Base-by-base conservation (phyloP, 176 grass and related monocot genomes). In the Neostapfia colusana region DNA sequence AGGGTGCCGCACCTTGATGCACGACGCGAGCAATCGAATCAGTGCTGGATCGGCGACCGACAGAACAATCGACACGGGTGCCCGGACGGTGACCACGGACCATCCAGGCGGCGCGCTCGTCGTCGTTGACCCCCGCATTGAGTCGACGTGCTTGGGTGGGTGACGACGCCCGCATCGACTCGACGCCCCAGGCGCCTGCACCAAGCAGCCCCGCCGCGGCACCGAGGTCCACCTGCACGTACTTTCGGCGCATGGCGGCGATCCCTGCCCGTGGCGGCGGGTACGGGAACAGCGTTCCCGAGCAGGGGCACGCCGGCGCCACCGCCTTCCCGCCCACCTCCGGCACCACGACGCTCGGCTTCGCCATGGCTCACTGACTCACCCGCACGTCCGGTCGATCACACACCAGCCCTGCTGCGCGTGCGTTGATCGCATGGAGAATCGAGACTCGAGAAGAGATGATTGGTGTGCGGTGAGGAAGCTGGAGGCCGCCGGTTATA, bases 61-160 rank as follows among this genome's bases (percentile, higher is more conserved):
- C n/a, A n/a, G n/a, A n/a, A n/a, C n/a, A n/a, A n/a, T n/a, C n/a
- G n/a, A n/a, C n/a, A n/a, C n/a, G n/a, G n/a, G n/a, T n/a, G n/a
- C n/a, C n/a, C n/a, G n/a, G n/a, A n/a, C n/a, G n/a, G n/a, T n/a
- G n/a, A n/a, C n/a, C n/a, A 62, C 88, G 57, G 2, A 91, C 94
- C 80, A 75, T 87, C 89, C 89, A 92, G 6, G 89, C 69, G 27
- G 86, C 75, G 23, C 79, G 78, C 41, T 97, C 88, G 34, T 85
- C 87, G 41, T 88, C 84, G 21, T 66, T 76, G 9, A 89, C n/a
- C n/a, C n/a, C n/a, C n/a, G n/a, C n/a, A n/a, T n/a, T n/a, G n/a
- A n/a, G n/a, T n/a, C n/a, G n/a, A n/a, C n/a, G n/a, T n/a, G 96
- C 85, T 71, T 99, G 96, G 8, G 96, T 99, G 20, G 96, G 96